Evolutionary conservation across 179 eudicot species (phyloP).

Genomic region (Actinidia chinensis): DNA sequence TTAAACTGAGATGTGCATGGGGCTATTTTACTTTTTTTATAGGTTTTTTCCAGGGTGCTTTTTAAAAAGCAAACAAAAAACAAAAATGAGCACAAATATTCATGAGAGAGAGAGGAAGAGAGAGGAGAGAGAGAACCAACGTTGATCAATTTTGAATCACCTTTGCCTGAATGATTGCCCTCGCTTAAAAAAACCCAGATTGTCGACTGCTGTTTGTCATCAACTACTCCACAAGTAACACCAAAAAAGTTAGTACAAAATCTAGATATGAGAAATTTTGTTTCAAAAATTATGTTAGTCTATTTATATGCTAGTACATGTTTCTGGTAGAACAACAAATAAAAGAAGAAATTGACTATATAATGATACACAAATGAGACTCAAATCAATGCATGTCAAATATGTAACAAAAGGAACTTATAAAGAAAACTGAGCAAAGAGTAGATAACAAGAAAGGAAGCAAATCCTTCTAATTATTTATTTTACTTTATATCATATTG

Average conservation of each 20-base stretch:
- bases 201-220: constrained; percentile 46
- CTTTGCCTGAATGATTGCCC: constrained; percentile 36
- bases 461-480: neutral
- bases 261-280: neutral
- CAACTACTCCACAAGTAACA: constrained; percentile 26
- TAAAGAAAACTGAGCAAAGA: neutral
- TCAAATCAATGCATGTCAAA: neutral
- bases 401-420: neutral
- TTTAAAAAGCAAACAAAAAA: neutral
- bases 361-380: neutral
- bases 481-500: neutral
- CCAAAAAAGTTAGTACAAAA: constrained; percentile 18
- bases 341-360: neutral
- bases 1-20: too few species aligned
- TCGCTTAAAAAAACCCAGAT: constrained; percentile 46
- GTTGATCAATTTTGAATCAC: constrained; percentile 51
- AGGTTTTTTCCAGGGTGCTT: neutral
- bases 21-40: too few species aligned
- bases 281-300: neutral
- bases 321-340: neutral
- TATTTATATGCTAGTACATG: neutral
- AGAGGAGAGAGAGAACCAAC: constrained; percentile 39
- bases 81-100: neutral
- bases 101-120: neutral
- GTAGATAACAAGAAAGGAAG: too few species aligned